phyloP scores from a whole-genome alignment of 2,329 filamentous ascomycete species.

The Curvularia verruculosa region DNA sequence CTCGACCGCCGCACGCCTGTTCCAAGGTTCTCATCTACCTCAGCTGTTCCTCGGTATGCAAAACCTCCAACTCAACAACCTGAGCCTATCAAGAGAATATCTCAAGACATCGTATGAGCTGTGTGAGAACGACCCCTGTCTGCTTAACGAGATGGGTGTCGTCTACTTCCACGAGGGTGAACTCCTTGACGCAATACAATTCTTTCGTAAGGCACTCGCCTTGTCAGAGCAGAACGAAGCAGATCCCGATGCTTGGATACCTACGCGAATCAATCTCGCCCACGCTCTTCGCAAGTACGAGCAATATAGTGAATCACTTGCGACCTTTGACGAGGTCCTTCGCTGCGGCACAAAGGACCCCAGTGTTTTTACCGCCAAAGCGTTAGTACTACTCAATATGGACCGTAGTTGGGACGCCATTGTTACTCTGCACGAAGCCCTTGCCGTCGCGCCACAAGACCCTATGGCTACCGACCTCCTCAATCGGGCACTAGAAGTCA shows the following conservation, averaged over 20 bases:
- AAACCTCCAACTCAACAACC: slow-evolving; percentile 93
- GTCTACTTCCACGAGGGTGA: slow-evolving; percentile 93
- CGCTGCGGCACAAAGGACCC: slow-evolving; percentile 81
- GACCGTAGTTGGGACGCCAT: slow-evolving; percentile 78
- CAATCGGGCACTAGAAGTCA: slow-evolving; percentile 65
- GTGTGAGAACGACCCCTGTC: slow-evolving; percentile 82
- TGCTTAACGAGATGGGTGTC: slow-evolving; percentile 94
- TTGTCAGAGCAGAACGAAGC: slow-evolving; percentile 82
- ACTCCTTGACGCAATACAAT: slow-evolving; percentile 73
- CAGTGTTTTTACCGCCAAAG: slow-evolving; percentile 80
- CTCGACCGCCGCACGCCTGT: slow-evolving; percentile 89
- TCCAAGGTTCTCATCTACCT: slow-evolving; percentile 95
- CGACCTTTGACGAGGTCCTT: slow-evolving; percentile 85
- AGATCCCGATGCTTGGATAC: slow-evolving; percentile 80
- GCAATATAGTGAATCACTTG: slow-evolving; percentile 72
- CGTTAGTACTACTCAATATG: slow-evolving; percentile 80
- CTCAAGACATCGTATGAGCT: slow-evolving; percentile 85
- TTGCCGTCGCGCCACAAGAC: slow-evolving; percentile 79
- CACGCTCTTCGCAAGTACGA: slow-evolving; percentile 81
- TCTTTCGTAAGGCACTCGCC: slow-evolving; percentile 78
- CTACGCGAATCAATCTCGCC: slow-evolving; percentile 85
- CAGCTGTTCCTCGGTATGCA: slow-evolving; percentile 98
- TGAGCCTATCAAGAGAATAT: slow-evolving; percentile 92
- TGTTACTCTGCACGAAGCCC: slow-evolving; percentile 80
- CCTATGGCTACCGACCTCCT: slow-evolving; percentile 80